Conservation (phyloP, 331 rosid genomes). For the Dryas integrifolia region DNA sequence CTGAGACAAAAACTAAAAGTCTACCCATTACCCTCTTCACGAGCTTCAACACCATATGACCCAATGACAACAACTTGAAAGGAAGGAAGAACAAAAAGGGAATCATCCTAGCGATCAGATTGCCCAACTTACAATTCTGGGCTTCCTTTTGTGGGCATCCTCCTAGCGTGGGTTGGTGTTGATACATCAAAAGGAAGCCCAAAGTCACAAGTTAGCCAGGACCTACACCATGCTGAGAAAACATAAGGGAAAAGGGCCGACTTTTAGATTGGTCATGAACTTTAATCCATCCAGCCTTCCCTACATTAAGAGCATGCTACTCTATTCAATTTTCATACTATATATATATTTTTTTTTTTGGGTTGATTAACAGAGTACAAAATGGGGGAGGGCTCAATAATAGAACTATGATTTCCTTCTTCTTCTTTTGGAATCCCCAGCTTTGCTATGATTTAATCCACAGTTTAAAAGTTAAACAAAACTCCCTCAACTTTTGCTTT, state of each 20-base stretch:
- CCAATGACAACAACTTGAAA: no score
- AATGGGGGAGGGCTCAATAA: no score
- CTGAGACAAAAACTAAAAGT: no score
- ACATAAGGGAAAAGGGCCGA: not conserved
- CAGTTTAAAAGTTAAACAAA: not conserved
- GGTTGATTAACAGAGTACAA: not conserved
- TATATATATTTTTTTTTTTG: not conserved
- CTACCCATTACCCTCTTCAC: no score
- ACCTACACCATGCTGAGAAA: not conserved
- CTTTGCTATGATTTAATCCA: not conserved
- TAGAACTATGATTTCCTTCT: no score
- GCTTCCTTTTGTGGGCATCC: no score
- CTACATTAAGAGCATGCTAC: not conserved
- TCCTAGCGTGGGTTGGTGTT: not conserved
- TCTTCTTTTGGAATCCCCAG: not conserved
- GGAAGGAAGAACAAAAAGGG: no score
- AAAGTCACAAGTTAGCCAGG: not conserved
- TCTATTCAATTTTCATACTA: not conserved
- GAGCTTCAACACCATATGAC: no score
- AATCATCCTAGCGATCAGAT: no score
- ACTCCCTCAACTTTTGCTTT: no score
- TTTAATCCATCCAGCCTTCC: not conserved
- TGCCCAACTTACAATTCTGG: no score
- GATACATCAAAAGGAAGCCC: not conserved
- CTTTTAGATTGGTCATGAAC: not conserved